phyloP scores from a whole-genome alignment of 345 rosid species.

The Eucalyptus virginea region DNA sequence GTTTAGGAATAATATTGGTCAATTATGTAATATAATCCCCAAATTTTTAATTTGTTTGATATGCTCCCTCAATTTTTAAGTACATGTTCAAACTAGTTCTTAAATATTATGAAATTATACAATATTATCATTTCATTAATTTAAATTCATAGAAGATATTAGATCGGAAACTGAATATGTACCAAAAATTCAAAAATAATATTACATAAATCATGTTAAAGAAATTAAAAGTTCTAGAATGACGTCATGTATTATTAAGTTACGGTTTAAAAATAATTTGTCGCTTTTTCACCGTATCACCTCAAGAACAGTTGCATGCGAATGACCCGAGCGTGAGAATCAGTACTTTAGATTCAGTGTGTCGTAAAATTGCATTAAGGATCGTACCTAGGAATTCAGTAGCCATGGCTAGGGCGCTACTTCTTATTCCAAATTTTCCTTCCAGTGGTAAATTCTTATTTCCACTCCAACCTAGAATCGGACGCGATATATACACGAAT shows the following conservation, averaged over 20 bases:
- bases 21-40: too few species aligned
- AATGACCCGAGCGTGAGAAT: background rate
- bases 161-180: too few species aligned
- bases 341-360: background rate
- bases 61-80: too few species aligned
- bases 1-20: accelerated
- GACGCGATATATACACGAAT: background rate
- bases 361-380: background rate
- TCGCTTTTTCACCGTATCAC: background rate
- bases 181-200: too few species aligned
- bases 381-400: background rate
- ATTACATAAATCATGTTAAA: accelerated
- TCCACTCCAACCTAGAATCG: background rate
- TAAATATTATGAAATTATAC: too few species aligned
- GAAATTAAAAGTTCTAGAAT: accelerated
- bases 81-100: too few species aligned
- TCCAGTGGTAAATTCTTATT: background rate
- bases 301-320: background rate
- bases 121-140: too few species aligned
- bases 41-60: too few species aligned
- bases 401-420: background rate
- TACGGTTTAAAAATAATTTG: too few species aligned
- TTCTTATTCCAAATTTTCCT: background rate
- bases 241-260: accelerated
- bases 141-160: too few species aligned